Percentiles rank a stretch among this genome's conserved stretches.
phyloP scores from a whole-genome alignment of 192 early-diverging fungal species.

The Endogone sp. region DNA sequence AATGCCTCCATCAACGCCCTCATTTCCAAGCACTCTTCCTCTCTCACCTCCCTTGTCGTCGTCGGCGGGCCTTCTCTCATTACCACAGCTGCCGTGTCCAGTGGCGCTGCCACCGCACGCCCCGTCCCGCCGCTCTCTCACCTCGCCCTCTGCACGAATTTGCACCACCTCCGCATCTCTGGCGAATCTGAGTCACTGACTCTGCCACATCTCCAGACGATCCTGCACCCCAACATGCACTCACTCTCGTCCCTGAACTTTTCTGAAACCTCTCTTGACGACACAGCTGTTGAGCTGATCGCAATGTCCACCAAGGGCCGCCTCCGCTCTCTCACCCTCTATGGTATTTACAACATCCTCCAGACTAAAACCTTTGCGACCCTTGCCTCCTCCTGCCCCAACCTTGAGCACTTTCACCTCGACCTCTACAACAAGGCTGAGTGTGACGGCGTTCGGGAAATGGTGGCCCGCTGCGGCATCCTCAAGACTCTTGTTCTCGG shows the following conservation, averaged over 20 bases:
- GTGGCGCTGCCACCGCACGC: neutral
- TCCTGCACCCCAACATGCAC: neutral
- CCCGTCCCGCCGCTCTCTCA: neutral
- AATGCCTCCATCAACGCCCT: neutral
- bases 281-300: neutral
- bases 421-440: neutral
- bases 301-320: neutral
- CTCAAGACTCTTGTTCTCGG: neutral
- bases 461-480: neutral
- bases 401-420: neutral
- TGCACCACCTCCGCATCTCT: neutral
- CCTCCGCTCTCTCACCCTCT: neutral
- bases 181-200: neutral
- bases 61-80: neutral
- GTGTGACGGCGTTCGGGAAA: neutral
- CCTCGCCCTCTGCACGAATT: neutral
- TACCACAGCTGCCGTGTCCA: neutral
- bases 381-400: neutral
- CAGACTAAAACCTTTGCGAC: neutral
- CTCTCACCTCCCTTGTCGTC: neutral
- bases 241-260: neutral
- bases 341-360: neutral
- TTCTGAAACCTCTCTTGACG: neutral
- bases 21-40: neutral
- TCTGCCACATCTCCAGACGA: neutral